Evolutionary conservation across 345 rosid species (phyloP).

Genomic region (Erysimum cheiranthoides): DNA sequence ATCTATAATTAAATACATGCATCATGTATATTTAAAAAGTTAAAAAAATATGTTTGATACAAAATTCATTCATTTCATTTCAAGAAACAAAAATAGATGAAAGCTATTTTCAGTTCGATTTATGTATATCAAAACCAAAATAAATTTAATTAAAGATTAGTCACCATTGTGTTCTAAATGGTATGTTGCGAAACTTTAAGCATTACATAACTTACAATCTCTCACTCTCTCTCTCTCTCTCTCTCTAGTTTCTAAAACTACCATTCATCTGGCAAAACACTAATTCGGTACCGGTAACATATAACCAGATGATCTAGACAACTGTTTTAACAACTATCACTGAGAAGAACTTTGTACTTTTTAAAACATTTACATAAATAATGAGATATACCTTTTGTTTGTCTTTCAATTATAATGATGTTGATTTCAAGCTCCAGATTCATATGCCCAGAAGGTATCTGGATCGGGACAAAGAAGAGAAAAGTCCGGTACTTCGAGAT

Average conservation of each 20-base stretch:
- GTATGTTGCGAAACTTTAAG: constrained; percentile 17
- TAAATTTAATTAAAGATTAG: background rate
- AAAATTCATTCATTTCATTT: no score
- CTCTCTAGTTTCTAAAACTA: constrained; percentile 36
- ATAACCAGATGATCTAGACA: constrained; percentile 29
- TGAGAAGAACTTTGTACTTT: constrained; percentile 25
- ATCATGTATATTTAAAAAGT: no score
- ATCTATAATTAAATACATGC: no score
- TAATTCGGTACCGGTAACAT: constrained; percentile 12
- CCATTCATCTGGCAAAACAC: constrained; percentile 34
- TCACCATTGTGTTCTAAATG: constrained; percentile 3
- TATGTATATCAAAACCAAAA: background rate
- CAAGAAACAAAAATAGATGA: no score
- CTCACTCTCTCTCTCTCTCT: constrained; percentile 20
- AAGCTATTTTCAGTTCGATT: background rate
- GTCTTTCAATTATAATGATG: background rate
- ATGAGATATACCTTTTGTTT: constrained; percentile 21
- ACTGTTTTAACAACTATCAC: constrained; percentile 27
- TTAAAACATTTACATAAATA: constrained; percentile 39
- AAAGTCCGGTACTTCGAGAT: constrained; percentile 82
- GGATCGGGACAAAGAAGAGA: constrained; percentile 87
- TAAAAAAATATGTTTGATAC: no score
- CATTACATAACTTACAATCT: constrained; percentile 16
- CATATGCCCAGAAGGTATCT: constrained; percentile 91
- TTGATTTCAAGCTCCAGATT: constrained; percentile 61